A percentile compares a stretch with the other conserved stretches of the same genome.
Conservation (phyloP, 306 rosid species). For the Comarum palustre region DNA sequence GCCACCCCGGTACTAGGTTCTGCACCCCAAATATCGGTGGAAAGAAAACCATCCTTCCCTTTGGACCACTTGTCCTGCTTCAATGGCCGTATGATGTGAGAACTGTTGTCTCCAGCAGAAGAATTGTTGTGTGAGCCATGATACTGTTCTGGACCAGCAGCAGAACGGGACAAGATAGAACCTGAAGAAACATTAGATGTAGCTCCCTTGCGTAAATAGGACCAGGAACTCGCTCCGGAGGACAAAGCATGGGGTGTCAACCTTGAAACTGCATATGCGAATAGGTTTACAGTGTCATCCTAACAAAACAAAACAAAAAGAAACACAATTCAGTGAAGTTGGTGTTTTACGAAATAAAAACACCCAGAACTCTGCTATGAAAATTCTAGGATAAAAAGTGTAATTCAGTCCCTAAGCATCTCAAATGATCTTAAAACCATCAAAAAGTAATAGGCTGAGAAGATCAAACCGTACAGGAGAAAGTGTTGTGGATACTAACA, state of each 20-base stretch:
- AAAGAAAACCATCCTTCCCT: slow-evolving; percentile 89
- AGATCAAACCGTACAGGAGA: slow-evolving; percentile 76
- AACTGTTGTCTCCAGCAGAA: slow-evolving; percentile 39
- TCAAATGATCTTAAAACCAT: neutral
- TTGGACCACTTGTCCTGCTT: slow-evolving; percentile 80
- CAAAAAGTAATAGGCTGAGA: slow-evolving; percentile 22
- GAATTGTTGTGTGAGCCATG: slow-evolving; percentile 45
- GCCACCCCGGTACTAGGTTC: slow-evolving; percentile 55
- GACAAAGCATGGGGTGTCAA: slow-evolving; percentile 77
- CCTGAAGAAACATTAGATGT: slow-evolving; percentile 44
- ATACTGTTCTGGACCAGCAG: slow-evolving; percentile 49
- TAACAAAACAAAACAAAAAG: slow-evolving; percentile 38
- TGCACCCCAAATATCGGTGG: slow-evolving; percentile 90
- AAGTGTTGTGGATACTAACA: slow-evolving; percentile 91
- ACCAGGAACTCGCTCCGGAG: slow-evolving; percentile 86
- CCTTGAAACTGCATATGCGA: slow-evolving; percentile 89
- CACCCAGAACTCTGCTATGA: neutral
- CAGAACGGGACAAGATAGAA: slow-evolving; percentile 43
- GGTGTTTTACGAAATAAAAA: neutral
- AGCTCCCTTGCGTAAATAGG: slow-evolving; percentile 77
- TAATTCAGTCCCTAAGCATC: slow-evolving; percentile 13
- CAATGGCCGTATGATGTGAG: slow-evolving; percentile 68
- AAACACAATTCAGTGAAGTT: slow-evolving; percentile 1
- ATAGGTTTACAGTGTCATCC: slow-evolving; percentile 89
- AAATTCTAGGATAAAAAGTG: neutral